Conservation (phyloP, 1,284 basidiomycete genomes). For the Takashimella tepidaria region DNA sequence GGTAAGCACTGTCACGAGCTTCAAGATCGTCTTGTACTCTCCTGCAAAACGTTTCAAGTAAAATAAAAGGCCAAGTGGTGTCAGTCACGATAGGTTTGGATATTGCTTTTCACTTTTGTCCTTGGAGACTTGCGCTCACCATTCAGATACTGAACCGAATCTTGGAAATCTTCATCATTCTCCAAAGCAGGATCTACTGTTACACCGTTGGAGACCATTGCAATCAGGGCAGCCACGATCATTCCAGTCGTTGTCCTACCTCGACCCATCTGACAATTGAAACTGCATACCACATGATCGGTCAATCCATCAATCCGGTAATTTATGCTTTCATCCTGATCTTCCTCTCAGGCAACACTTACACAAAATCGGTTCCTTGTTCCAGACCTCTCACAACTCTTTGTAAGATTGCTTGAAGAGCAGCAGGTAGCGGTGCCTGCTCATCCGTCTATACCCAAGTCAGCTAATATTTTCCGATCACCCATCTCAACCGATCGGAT, state of each 20-base stretch:
- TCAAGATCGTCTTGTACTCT: conserved; percentile 94
- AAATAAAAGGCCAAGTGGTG: neutral
- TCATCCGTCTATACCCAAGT: conserved; percentile 94
- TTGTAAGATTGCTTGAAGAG: conserved; percentile 69
- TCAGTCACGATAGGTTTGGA: no score
- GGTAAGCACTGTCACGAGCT: conserved; percentile 55
- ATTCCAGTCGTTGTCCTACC: conserved; percentile 79
- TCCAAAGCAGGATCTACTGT: conserved; percentile 10
- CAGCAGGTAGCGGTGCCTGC: conserved; percentile 84
- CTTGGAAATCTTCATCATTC: conserved; percentile 56
- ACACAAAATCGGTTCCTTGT: conserved; percentile 67
- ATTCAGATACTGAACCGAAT: conserved; percentile 79
- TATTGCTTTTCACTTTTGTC: no score
- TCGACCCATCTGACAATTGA: conserved; percentile 50
- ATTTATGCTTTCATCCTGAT: no score
- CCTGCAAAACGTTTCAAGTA: conserved; percentile 53
- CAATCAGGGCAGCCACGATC: conserved; percentile 82
- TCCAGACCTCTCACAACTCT: conserved; percentile 64
- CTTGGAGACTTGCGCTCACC: conserved; percentile 52
- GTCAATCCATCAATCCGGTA: conserved; percentile 8
- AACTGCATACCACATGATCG: no score
- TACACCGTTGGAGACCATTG: conserved; percentile 54
- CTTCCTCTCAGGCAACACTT: conserved; percentile 58
- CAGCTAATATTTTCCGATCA: no score
- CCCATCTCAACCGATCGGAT: neutral